Percentiles rank a stretch among this genome's conserved stretches.
These are phyloP conservation scores for Trichoderma virens DNA, from an alignment of 495 filamentous ascomycete genomes.

Conservation along the genomic window DNA sequence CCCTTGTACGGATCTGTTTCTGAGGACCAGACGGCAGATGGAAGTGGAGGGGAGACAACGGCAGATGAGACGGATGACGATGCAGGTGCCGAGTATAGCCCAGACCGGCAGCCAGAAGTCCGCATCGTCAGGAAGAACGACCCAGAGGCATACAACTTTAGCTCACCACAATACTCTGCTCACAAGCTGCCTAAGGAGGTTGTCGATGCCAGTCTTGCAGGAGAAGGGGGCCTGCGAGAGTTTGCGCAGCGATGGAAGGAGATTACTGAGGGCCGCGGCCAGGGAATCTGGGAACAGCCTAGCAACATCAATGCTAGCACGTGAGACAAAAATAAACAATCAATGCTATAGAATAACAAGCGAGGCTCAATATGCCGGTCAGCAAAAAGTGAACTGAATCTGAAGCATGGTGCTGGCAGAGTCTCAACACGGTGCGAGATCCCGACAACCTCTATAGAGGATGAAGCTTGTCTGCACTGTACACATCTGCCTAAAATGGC, in stretches of 20 bases:
- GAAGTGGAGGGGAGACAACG: conserved; percentile 15
- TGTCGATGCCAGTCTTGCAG: conserved; percentile 77
- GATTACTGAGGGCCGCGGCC: conserved; percentile 30
- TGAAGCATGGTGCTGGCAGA: neutral
- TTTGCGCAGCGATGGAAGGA: conserved; percentile 84
- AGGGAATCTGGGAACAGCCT: conserved; percentile 7
- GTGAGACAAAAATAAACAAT: neutral
- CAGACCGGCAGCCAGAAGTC: conserved; percentile 64
- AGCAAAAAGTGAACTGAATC: neutral
- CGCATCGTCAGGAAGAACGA: conserved; percentile 75
- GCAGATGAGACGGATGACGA: conserved; percentile 29
- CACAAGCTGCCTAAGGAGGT: conserved; percentile 94
- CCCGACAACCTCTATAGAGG: neutral
- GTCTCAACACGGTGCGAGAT: neutral
- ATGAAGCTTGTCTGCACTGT: neutral
- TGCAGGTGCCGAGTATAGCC: conserved; percentile 40
- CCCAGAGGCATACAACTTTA: conserved; percentile 79
- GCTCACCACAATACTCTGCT: conserved; percentile 80
- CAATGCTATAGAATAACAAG: neutral
- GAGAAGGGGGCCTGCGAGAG: conserved; percentile 68
- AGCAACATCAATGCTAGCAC: neutral
- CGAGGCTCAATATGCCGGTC: neutral
- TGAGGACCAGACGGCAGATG: conserved; percentile 21
- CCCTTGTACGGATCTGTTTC: conserved; percentile 13
- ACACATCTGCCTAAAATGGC: neutral